These are phyloP conservation scores for Oryza officinalis DNA, from an alignment of 176 grass and related monocot species.

Conservation along the genomic window DNA sequence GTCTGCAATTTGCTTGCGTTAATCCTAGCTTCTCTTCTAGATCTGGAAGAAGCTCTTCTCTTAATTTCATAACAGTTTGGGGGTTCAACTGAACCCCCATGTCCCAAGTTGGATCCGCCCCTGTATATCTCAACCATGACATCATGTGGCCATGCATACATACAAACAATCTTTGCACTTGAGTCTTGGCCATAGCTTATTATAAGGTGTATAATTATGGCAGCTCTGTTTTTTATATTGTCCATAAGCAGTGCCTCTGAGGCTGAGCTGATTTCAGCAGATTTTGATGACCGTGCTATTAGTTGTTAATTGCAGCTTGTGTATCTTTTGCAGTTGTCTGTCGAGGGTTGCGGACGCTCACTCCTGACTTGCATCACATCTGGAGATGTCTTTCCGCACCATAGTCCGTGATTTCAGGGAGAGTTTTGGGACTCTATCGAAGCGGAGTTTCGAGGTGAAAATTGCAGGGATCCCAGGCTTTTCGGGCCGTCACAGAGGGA, in stretches of 20 bases:
- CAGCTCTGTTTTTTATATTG: neutral
- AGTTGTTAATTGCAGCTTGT: slow-evolving; percentile 4
- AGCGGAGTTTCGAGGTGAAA: slow-evolving; percentile 63
- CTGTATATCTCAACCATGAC: neutral
- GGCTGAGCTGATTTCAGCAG: slow-evolving; percentile 12
- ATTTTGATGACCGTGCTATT: slow-evolving; percentile 1
- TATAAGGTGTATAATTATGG: neutral
- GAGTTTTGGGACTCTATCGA: slow-evolving; percentile 68
- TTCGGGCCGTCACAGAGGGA: slow-evolving; percentile 42
- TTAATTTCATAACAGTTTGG: no score
- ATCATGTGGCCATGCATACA: neutral
- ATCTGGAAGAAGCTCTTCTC: no score
- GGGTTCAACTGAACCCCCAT: no score
- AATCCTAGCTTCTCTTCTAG: no score
- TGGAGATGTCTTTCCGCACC: slow-evolving; percentile 66
- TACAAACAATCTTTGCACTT: neutral
- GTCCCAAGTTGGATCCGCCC: no score
- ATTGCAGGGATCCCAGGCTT: slow-evolving; percentile 49
- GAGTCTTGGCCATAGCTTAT: neutral
- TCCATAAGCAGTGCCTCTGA: neutral
- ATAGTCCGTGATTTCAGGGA: slow-evolving; percentile 70
- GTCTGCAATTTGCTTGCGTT: no score
- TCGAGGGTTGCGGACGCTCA: neutral
- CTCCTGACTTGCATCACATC: slow-evolving; percentile 6
- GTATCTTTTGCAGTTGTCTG: neutral